A percentile compares a stretch with the other conserved stretches of the same genome.
Conservation (phyloP, 768 basidiomycete genomes). For the Lactarius tabidus region DNA sequence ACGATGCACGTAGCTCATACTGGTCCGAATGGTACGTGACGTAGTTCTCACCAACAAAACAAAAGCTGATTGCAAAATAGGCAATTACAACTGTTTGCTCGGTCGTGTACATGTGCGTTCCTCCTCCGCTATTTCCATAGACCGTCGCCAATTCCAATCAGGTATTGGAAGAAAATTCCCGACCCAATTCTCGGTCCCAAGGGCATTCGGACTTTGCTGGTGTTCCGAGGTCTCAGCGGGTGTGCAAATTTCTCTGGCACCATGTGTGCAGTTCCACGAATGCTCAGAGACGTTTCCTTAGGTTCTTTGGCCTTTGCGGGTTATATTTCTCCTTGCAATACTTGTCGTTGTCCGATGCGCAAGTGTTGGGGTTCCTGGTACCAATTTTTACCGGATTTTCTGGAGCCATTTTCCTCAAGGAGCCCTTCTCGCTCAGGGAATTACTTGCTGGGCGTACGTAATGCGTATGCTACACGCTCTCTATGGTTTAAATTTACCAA, state of each 20-base stretch:
- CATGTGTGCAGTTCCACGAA: not conserved
- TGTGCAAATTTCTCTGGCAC: not conserved
- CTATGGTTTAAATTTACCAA: not conserved
- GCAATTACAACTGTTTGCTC: not conserved
- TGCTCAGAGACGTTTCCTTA: not conserved
- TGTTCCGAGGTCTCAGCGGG: not conserved
- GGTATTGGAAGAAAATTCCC: not conserved
- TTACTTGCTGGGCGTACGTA: not conserved
- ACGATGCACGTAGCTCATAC: slow-evolving; percentile 40
- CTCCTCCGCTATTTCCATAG: not conserved
- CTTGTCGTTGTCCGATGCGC: not conserved
- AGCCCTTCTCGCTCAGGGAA: not conserved
- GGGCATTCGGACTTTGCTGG: not conserved
- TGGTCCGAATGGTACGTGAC: slow-evolving; percentile 54
- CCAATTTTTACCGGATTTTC: not conserved
- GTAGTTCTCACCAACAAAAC: too few relatives aligned
- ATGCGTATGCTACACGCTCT: not conserved
- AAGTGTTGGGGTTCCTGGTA: not conserved
- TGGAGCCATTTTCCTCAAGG: not conserved
- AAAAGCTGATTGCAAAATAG: not conserved
- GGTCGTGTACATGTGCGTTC: not conserved
- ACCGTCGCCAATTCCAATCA: not conserved
- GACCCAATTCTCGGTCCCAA: not conserved
- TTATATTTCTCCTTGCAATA: not conserved
- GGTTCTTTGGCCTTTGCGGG: not conserved